Evolutionary conservation across 371 early-diverging fungal genomes (phyloP).

Genomic region (Apophysomyces trapeziformis): DNA sequence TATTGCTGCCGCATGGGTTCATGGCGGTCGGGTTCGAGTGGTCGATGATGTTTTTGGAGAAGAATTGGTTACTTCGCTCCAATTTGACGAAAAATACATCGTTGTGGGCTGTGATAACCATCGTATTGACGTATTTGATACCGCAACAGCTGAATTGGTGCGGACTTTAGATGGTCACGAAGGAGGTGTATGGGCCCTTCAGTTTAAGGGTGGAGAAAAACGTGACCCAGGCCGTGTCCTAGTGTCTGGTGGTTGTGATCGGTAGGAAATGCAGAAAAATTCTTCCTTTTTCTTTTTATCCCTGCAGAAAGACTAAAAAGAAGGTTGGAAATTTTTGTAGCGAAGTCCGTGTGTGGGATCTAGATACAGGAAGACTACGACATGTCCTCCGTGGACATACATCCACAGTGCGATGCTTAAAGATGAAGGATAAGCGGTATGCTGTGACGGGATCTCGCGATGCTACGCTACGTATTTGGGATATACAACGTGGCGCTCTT

Average conservation of each 20-base stretch:
- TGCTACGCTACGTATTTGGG: constrained; percentile 83
- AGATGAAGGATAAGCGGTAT: constrained; percentile 67
- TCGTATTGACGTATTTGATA: constrained; percentile 84
- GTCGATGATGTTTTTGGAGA: constrained; percentile 78
- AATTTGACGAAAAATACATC: constrained; percentile 85
- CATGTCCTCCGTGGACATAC: constrained; percentile 88
- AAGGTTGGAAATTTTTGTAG: constrained; percentile 27
- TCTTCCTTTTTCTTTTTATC: constrained; percentile 23
- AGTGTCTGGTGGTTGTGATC: constrained; percentile 82
- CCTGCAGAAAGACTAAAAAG: not conserved
- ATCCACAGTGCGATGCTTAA: constrained; percentile 91
- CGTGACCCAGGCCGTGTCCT: constrained; percentile 71
- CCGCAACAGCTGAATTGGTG: constrained; percentile 66
- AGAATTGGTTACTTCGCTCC: constrained; percentile 84
- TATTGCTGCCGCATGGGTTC: constrained; percentile 78
- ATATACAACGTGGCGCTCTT: constrained; percentile 70
- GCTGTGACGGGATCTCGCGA: constrained; percentile 93
- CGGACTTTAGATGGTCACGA: constrained; percentile 84
- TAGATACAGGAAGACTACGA: constrained; percentile 74
- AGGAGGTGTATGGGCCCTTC: constrained; percentile 96
- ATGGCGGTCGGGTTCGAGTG: constrained; percentile 69
- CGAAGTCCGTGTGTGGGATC: constrained; percentile 90
- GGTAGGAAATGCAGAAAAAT: constrained; percentile 45
- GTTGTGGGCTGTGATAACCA: constrained; percentile 87
- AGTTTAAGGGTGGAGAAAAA: constrained; percentile 67